Evolutionary conservation across 2,329 filamentous ascomycete species (phyloP).

Genomic region (Cyphellophora attinorum): DNA sequence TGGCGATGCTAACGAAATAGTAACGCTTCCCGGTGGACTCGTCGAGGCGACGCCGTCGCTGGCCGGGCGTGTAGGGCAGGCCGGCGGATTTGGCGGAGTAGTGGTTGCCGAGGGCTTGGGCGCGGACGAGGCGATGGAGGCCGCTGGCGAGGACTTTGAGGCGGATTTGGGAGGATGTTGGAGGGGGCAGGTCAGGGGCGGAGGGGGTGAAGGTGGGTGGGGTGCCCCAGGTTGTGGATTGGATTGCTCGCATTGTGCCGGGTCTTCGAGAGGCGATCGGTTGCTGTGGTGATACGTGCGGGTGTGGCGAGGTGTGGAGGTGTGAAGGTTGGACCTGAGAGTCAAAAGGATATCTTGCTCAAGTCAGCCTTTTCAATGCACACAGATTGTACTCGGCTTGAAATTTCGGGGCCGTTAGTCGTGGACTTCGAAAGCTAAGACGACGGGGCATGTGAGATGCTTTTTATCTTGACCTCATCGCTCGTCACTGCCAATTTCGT

Average conservation of each 20-base stretch:
- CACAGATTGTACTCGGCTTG: no score
- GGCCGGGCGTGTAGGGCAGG: slow-evolving; percentile 43
- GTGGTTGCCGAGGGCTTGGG: slow-evolving; percentile 45
- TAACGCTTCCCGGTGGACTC: slow-evolving; percentile 35
- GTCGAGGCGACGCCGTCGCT: slow-evolving; percentile 43
- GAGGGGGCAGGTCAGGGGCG: slow-evolving; percentile 8
- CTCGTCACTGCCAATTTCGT: no score
- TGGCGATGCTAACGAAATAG: slow-evolving; percentile 36
- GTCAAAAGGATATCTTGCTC: no score
- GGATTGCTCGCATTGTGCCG: slow-evolving; percentile 14
- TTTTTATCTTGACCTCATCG: no score
- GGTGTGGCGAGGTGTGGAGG: no score
- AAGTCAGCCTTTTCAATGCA: no score
- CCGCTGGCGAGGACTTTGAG: slow-evolving; percentile 45
- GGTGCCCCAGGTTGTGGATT: slow-evolving; percentile 12
- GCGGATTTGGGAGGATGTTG: slow-evolving; percentile 28
- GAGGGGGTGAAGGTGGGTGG: slow-evolving; percentile 9
- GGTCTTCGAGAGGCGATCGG: no score
- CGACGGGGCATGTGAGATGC: no score
- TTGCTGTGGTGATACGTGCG: no score
- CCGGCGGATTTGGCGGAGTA: slow-evolving; percentile 34
- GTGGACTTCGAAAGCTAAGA: no score
- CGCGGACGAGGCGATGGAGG: slow-evolving; percentile 45
- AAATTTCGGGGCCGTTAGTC: no score
- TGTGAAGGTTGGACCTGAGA: neutral